Evolutionary conservation across 2,329 filamentous ascomycete genomes (phyloP), one percentile per base, ranked within the genome.

Genomic region (Trichoderma brevicompactum): DNA sequence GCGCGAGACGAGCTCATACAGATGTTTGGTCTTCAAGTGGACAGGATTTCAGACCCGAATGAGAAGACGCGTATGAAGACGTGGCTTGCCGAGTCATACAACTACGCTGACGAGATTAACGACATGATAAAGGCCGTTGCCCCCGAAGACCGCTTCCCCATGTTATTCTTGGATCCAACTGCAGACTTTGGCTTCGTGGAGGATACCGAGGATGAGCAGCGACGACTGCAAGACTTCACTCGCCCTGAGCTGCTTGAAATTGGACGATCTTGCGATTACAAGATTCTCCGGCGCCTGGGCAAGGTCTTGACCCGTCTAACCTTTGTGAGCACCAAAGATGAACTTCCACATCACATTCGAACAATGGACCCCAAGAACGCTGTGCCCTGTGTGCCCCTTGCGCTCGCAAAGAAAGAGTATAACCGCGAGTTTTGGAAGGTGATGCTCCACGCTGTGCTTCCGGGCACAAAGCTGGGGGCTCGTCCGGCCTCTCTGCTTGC

Each of bases 11-110:
- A 69, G 2, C 74, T 84, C 1, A 74, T 83, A 15, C 66, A 75
- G n/a, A 70, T 74, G 0, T 84, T 85, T 61, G 76, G 80, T 1
- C 64, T 70, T 0, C 67, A 76, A n/a, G 75, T 83, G 1, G 76
- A 80, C 5, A 72, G 67, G 1, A 76, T 82, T 32, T 23, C 53
- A 0, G 63, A 78, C 34, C 38, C 49, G 0, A 69, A 74, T 0
- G 74, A 80, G 46, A 81, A 78, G 67, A 65, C 59, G 0, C 71
- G 72, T 0, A 79, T 83, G 78, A 81, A 79, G 69, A 66, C 64
- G 0, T 85, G 83, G 83, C 73, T 85, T 2, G 81, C 81, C 10
- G 80, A 80, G 64, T 84, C 82, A 1, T 85, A 85, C 69, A 79
- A 85, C 69, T 81, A 78, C 67, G 76, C 74, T 0, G 77, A 73